phyloP scores from a whole-genome alignment of 306 rosid genomes.

The Cucumis sativus region DNA sequence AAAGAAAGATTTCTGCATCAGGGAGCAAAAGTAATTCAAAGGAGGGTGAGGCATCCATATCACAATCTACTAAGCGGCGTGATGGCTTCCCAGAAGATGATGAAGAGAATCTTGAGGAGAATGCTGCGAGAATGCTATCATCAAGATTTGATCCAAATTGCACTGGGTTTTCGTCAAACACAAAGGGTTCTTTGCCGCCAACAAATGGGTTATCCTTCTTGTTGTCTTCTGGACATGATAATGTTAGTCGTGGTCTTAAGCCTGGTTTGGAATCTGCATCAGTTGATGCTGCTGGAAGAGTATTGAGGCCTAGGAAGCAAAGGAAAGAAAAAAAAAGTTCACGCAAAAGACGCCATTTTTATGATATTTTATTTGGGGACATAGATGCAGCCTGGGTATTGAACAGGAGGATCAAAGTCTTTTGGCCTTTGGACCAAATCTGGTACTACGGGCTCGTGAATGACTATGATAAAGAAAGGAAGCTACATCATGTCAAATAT shows the following conservation, averaged over 20 bases:
- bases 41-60: constrained; percentile 36
- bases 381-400: constrained; percentile 65
- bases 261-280: constrained; percentile 61
- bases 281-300: constrained; percentile 55
- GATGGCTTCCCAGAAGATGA: constrained; percentile 50
- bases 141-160: constrained; percentile 97
- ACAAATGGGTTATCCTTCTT: constrained; percentile 39
- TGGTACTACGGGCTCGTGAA: constrained; percentile 85
- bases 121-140: constrained; percentile 94
- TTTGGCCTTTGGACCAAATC: constrained; percentile 93
- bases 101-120: constrained; percentile 94
- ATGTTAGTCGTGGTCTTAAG: constrained; percentile 32
- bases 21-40: constrained; percentile 22
- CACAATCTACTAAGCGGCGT: constrained; percentile 23
- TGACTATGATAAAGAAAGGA: constrained; percentile 45
- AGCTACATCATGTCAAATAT: constrained; percentile 78
- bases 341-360: constrained; percentile 84
- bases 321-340: constrained; percentile 39
- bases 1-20: constrained; percentile 24
- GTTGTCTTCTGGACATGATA: constrained; percentile 36
- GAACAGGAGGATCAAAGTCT: constrained; percentile 65
- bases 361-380: constrained; percentile 53
- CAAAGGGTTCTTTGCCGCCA: constrained; percentile 40
- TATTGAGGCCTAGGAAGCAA: constrained; percentile 73
- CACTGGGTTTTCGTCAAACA: constrained; percentile 60